These are phyloP conservation scores for Puccinia triticina DNA, from an alignment of 1,284 basidiomycete species.

Conservation along the genomic window DNA sequence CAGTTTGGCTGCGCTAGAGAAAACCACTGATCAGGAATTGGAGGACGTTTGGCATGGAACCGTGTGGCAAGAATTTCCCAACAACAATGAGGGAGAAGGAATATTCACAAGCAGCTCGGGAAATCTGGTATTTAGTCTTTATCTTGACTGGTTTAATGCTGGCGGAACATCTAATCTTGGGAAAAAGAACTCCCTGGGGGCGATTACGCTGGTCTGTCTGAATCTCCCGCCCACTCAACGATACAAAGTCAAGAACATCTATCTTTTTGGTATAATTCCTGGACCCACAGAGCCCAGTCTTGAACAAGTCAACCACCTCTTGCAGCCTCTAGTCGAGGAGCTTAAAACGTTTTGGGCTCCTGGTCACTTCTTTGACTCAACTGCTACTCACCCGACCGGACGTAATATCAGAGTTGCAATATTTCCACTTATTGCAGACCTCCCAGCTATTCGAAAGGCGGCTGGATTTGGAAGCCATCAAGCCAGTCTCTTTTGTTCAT, in stretches of 20 bases:
- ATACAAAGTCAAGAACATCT: too few relatives aligned
- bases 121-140: constrained; percentile 12
- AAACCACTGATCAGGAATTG: neutral
- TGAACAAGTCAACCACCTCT: too few relatives aligned
- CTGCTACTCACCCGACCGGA: too few relatives aligned
- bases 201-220: too few relatives aligned
- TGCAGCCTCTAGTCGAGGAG: constrained; percentile 20
- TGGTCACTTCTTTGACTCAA: constrained; percentile 7
- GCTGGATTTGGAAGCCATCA: neutral
- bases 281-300: too few relatives aligned
- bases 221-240: too few relatives aligned
- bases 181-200: too few relatives aligned
- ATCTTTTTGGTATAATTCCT: too few relatives aligned
- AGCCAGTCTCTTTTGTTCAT: too few relatives aligned
- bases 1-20: too few relatives aligned
- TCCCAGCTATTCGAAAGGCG: constrained; percentile 11
- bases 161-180: too few relatives aligned
- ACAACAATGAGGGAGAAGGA: neutral
- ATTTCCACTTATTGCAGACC: constrained; percentile 30
- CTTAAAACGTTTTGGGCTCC: constrained; percentile 12
- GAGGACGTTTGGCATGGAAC: constrained; percentile 8
- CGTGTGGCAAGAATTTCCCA: constrained; percentile 17
- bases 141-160: constrained; percentile 15
- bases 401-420: constrained; percentile 30
- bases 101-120: neutral